Evolutionary conservation across 768 basidiomycete species (phyloP), one percentile per base, ranked within the genome.

Genomic region (Boletus barrowsii): DNA sequence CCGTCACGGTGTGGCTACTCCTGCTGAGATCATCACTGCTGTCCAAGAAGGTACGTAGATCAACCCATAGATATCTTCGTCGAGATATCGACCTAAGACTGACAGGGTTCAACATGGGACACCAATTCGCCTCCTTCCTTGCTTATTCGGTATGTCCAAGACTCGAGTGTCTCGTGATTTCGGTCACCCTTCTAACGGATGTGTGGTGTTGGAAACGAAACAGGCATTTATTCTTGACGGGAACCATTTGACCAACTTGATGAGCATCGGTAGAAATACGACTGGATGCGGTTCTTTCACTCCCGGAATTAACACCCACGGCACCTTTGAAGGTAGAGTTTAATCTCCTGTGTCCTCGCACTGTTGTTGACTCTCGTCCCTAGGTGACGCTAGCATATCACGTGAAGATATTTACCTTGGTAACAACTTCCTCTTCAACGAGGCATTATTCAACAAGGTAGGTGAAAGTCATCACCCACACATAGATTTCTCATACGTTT

Each of bases 31-130:
- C 39, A 64, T 63, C 45, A 61, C 29, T 17, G 65, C 65, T 5
- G 54, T 44, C 17, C 64, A 65, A 30, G 55, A 66, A 43, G 64
- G 64, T 52, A 22, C 10, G 55, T 30, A 22, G 4, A 29, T 10
- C 42, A 9, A 13, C 0, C 3, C 3, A 8, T n/a, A 18, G 7
- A 17, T 2, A 33, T 36, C 15, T 1, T 41, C 5, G 4, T 41
- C 10, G 11, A 47, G 22, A 33, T 8, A 13, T 36, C 3, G 24
- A 46, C 42, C 22, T 13, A 29, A 42, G 10, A 10, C 5, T 29
- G 11, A 4, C 39, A 64, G 63, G 63, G 11, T 63, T 66, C 43
- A 66, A 64, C 44, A 66, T 64, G 64, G 63, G 57, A 18, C 60
- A 17, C 26, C 22, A 47, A 4, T 47, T 47, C 10, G 46, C 35